Base-by-base conservation (phyloP, 768 basidiomycete species). In the Leccinum pellstonianum region DNA sequence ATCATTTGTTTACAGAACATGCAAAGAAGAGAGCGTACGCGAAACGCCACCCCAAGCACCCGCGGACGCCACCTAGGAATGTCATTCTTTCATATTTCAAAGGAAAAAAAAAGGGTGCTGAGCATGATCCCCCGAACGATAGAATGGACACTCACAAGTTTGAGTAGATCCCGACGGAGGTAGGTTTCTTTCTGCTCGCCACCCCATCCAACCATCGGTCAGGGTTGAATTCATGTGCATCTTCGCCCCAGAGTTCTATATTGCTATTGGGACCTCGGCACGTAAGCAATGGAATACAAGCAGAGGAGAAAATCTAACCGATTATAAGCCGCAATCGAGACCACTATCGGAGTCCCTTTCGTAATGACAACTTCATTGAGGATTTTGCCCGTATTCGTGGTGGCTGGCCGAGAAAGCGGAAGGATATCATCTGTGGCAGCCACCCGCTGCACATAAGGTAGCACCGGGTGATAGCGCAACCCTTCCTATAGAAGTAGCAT, bases 371-470 rank as follows among this genome's bases (percentile, higher is more conserved):
- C 54, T 55, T 81, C 74, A 9, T 64, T 70, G 43, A 83, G 66
- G 8, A 73, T 57, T 57, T 79, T 70, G 6, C 85, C 86, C 1
- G 77, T 76, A 21, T 71, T 73, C 3, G 77, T 80, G 54, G 62
- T 72, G 52, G 85, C 77, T 2, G 84, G 83, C 56, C 72, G 78
- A 5, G 83, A 80, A 37, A 90, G 78, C 0, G 88, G 85, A 21
- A 90, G 67, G 27, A 85, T 52, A n/a, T 86, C 82, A 63, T 89
- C 86, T n/a, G 73, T 68, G 1, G 69, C 73, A 0, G 85, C 77
- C 56, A 79, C 72, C 23, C 87, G 80, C 47, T 80, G 77, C 15
- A 78, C 79, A n/a, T 81, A 78, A 48, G 82, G 80, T 14, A 81
- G 65, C 1, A 82, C 82, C 31, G 84, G 82, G 62, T 81, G 77